Evolutionary conservation across 768 basidiomycete species (phyloP), one percentile per base, ranked within the genome.

Genomic region (Suillus paluster): DNA sequence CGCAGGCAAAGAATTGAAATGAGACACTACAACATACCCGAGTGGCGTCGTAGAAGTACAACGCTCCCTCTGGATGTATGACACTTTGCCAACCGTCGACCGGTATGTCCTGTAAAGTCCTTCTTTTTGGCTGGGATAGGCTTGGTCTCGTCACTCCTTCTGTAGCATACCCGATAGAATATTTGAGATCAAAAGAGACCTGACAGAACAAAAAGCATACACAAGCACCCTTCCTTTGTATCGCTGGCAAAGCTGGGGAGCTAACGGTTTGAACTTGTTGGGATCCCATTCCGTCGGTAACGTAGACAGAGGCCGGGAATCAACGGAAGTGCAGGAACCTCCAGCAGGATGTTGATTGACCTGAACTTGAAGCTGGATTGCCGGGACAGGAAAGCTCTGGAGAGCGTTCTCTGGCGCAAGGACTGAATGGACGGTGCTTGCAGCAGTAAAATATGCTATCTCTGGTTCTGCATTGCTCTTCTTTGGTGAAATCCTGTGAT

Each of bases 51-150:
- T 39, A 56, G 23, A 56, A 60, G 33, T 60, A 60, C 14, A 50
- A 10, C 6, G 52, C 52, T 60, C 59, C 59, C 19, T 60, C 59
- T 7, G 59, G 54, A 57, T 60, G 59, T n/a, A 60, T 25, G 41
- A 39, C 15, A 4, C 27, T n/a, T 33, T 55, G 15, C 59, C 59
- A 60, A 14, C 52, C 50, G 4, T 34, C 25, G 3, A 55, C 23
- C 19, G 10, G 21, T 3, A 1, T 19, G 38, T 25, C 36, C n/a
- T 11, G 21, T 25, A 17, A 55, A 55, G 19, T 55, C 23, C 23
- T 38, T 55, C 53, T 55, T 55, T 38, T 25, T 55, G 53, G 53
- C 53, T 38, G 36, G 53, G 23, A 55, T 55, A 38, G 53, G 23
- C 5, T 19, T 17, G 15, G 36, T 1, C 1, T 17, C 14, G 3